These are phyloP conservation scores for Candida germanica DNA, from an alignment of 805 yeast genomes.

Conservation along the genomic window DNA sequence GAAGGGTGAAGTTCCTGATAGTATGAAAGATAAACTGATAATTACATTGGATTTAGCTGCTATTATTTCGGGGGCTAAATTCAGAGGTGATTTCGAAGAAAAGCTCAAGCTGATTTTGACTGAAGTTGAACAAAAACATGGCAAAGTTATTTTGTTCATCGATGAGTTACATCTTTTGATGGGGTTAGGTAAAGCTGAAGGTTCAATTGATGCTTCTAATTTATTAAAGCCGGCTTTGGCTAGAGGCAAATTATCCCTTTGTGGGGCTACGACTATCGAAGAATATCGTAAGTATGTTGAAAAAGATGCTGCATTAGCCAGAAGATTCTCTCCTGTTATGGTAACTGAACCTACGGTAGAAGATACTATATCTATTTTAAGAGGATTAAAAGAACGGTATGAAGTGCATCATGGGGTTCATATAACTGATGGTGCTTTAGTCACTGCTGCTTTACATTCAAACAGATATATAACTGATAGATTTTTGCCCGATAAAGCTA, in stretches of 20 bases:
- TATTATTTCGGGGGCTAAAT: conserved; percentile 91
- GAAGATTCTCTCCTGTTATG: conserved; percentile 87
- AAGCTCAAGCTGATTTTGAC: conserved; percentile 76
- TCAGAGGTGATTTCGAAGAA: conserved; percentile 94
- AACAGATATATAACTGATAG: conserved; percentile 90
- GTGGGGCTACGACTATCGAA: conserved; percentile 95
- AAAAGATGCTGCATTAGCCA: conserved; percentile 92
- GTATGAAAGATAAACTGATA: conserved; percentile 81
- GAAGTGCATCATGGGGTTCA: conserved; percentile 98
- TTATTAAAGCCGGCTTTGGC: conserved; percentile 91
- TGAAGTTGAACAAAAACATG: conserved; percentile 78
- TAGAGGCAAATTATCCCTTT: conserved; percentile 86
- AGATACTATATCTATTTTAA: conserved; percentile 84
- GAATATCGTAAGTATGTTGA: conserved; percentile 92
- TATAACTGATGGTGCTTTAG: conserved; percentile 87
- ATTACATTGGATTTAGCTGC: conserved; percentile 85
- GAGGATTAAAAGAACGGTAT: conserved; percentile 91
- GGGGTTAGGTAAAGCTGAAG: conserved; percentile 92
- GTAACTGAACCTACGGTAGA: conserved; percentile 87
- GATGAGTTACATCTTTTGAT: conserved; percentile 88
- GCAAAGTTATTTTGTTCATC: conserved; percentile 74
- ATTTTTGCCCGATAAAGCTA: conserved; percentile 93
- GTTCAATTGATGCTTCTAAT: conserved; percentile 94
- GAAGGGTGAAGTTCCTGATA: conserved; percentile 90
- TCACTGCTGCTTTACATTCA: conserved; percentile 87